Conservation (phyloP, 1,284 basidiomycete species). For the Ganoderma lucidum region DNA sequence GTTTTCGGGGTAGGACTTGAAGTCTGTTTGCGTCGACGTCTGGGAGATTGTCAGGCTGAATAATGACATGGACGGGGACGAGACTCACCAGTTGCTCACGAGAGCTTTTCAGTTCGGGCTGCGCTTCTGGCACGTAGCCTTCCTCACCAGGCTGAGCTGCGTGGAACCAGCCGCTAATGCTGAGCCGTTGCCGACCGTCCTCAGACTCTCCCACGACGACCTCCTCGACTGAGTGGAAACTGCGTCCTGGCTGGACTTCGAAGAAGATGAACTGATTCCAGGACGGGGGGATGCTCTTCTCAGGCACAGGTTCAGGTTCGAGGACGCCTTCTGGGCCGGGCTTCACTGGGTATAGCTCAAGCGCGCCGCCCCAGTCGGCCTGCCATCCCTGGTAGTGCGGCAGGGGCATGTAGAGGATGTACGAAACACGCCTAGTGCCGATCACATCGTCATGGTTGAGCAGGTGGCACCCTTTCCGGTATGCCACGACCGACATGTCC, state of each 20-base stretch:
- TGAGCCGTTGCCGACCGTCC: conserved; percentile 79
- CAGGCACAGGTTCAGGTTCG: conserved; percentile 71
- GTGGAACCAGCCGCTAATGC: conserved; percentile 98
- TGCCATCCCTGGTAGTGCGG: conserved; percentile 77
- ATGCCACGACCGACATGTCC: conserved; percentile 96
- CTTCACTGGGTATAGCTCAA: conserved; percentile 90
- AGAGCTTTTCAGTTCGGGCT: conserved; percentile 67
- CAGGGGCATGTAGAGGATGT: conserved; percentile 97
- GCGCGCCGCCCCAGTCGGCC: conserved; percentile 90
- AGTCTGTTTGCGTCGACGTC: conserved; percentile 69
- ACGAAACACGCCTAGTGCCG: conserved; percentile 93
- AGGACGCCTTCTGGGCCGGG: conserved; percentile 55
- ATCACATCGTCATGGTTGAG: conserved; percentile 99
- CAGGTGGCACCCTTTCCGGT: conserved; percentile 91
- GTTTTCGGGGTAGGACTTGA: conserved; percentile 62
- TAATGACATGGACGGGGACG: not conserved
- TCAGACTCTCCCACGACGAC: conserved; percentile 83
- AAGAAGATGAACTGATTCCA: conserved; percentile 99
- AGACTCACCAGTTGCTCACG: conserved; percentile 80
- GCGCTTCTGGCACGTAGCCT: conserved; percentile 70
- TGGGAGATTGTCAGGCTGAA: conserved; percentile 34
- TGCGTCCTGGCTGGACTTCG: conserved; percentile 88
- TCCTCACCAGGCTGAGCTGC: conserved; percentile 91
- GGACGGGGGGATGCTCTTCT: conserved; percentile 76
- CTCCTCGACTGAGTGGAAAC: conserved; percentile 98